Evolutionary conservation across 1,284 basidiomycete species (phyloP), one percentile per base, ranked within the genome.

Genomic region (Macrocystidia cucumis): DNA sequence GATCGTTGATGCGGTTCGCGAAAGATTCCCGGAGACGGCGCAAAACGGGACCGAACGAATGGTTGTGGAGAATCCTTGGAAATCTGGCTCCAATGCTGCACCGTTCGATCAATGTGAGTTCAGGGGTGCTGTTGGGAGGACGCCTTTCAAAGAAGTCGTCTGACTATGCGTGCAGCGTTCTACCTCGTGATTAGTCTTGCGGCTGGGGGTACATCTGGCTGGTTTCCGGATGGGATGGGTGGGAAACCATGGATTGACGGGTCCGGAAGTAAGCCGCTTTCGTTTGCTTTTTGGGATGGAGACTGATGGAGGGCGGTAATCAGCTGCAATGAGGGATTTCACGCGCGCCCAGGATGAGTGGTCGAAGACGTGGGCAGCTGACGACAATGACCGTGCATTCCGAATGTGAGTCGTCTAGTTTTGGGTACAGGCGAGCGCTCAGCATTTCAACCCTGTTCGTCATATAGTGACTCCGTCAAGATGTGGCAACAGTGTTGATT

Each of bases 221-320:
- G 80, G 79, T 91, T 91, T 71, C 80, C 79, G 1, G 83, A 87
- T 45, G 59, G 63, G 14, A 57, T 74, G 9, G 84, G 83, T 23
- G 65, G 62, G 20, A 91, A 91, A 58, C 77, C 81, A 27, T 91
- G 88, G 88, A 69, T 72, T 41, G 84, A 88, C 52, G 67, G 65
- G 12, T 76, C 72, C 16, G 45, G 43, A 27, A 69, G 69, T 72
- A 46, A 32, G 67, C 62, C 2, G 34, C n/a, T 24, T 5, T 21
- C 20, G 26, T 25, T 37, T 23, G 16, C 5, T 28, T 26, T 26
- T 13, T 17, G 6, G 13, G 9, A 37, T 18, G 3, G 20, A 4
- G 9, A 12, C 11, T 9, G n/a, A 20, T 27, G 30, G 37, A 27
- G 23, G n/a, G 9, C 22, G 31, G 23, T 3, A 14, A 44, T 19